Evolutionary conservation across 129 eudicot genomes (phyloP).

Genomic region (Scalesia atractyloides): DNA sequence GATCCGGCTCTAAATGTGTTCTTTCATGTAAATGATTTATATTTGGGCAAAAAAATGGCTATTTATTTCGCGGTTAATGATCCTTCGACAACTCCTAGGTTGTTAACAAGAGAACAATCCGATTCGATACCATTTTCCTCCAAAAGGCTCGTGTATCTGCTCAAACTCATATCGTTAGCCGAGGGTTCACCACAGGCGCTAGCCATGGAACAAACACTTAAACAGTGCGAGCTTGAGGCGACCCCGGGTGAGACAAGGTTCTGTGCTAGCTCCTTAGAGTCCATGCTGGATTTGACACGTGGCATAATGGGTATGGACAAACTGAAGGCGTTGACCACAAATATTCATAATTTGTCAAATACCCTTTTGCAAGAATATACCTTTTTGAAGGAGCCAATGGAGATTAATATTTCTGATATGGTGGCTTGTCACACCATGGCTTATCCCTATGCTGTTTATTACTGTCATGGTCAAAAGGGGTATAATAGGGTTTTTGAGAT

Average conservation of each 20-base stretch:
- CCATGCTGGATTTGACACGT: conserved; percentile 37
- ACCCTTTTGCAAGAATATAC: conserved; percentile 41
- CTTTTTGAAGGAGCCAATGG: conserved; percentile 35
- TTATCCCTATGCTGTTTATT: conserved; percentile 39
- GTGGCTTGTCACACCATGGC: conserved; percentile 49
- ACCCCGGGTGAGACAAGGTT: conserved; percentile 29
- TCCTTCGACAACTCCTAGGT: conserved; percentile 50
- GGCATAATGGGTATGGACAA: conserved; percentile 29
- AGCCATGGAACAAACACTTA: conserved; percentile 38
- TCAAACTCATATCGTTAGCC: conserved; percentile 14
- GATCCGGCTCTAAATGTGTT: conserved; percentile 69
- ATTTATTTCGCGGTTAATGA: conserved; percentile 61
- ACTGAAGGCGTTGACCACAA: conserved; percentile 34
- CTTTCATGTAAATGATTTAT: conserved; percentile 54
- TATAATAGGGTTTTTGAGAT: conserved; percentile 36
- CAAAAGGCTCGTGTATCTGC: conserved; percentile 24
- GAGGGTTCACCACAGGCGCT: conserved; percentile 31
- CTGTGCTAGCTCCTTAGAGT: conserved; percentile 44
- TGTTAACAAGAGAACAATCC: conserved; percentile 33
- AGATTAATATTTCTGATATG: conserved; percentile 32
- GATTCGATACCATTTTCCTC: conserved; percentile 39
- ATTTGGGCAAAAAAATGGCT: conserved; percentile 50
- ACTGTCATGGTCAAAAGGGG: conserved; percentile 45
- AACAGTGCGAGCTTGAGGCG: conserved; percentile 37
- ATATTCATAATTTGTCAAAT: conserved; percentile 22